Base-by-base conservation (phyloP, 2,329 filamentous ascomycete species). In the Huntiella moniliformis region DNA sequence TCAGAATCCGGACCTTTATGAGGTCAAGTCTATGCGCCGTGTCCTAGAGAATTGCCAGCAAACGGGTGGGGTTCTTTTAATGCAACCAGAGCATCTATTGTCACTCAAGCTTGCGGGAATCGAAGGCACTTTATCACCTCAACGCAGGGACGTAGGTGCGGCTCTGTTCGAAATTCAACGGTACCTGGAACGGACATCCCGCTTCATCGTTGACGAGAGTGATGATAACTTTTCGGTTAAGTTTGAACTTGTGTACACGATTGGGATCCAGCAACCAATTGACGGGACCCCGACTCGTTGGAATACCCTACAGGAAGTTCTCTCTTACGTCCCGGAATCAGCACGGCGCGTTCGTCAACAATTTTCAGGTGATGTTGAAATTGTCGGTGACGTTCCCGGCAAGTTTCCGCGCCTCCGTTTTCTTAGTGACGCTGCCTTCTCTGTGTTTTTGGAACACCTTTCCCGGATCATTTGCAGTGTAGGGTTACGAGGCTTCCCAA, bases 151-250 rank as follows among this genome's bases (percentile, higher is more conserved):
- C 8, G 40, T 43, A 4, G 65, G 65, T 0, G 40, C 48, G 1
- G 39, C 49, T 1, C 54, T 74, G 11, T 50, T 70, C 0, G 13
- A 55, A 0, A 63, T 58, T 0, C 67, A 73, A n/a, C 17, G 58
- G 0, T 69, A 65, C 50, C 59, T 78, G 1, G 56, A 69, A 22
- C 11, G 42, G 0, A 49, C 56, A 2, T 62, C 67, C 0, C 60
- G 73, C 0, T 74, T 79, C 50, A 63, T 82, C 1, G 61, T 81
- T 0, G 76, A 81, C 47, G 75, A 82, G 55, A 75, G 71, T 35
- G 77, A 82, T 41, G 74, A 79, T 47, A 73, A 72, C 46, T 70
- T 79, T 38, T 72, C 65, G 37, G 63, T 68, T 3, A 71, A 69
- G 40, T 77, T 76, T 35, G 73, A 81, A 52, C 56, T 80, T 0